These are phyloP conservation scores for Jatropha curcas DNA, from an alignment of 345 rosid genomes.

Conservation along the genomic window DNA sequence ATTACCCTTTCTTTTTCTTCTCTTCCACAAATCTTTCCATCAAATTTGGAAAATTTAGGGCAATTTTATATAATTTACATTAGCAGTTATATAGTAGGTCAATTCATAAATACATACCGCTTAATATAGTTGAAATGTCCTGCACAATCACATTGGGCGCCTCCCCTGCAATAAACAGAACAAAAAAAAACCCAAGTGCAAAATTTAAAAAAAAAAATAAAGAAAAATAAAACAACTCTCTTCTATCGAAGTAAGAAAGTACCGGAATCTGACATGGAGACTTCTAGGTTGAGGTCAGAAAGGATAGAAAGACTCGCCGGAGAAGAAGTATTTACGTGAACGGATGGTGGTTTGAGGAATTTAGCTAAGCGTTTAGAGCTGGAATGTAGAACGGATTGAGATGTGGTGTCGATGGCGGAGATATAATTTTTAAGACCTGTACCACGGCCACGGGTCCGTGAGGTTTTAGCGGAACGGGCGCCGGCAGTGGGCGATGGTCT, in stretches of 20 bases:
- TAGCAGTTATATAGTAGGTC: neutral
- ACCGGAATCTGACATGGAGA: slow-evolving; percentile 28
- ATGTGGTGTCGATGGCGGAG: slow-evolving; percentile 15
- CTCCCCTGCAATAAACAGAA: slow-evolving; percentile 29
- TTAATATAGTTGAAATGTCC: slow-evolving; percentile 27
- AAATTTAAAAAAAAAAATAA: neutral
- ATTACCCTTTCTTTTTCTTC: too few relatives aligned
- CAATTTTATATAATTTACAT: neutral
- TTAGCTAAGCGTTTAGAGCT: neutral
- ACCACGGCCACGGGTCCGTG: slow-evolving; percentile 13
- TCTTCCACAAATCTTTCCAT: neutral
- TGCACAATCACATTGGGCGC: neutral
- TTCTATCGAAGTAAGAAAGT: neutral
- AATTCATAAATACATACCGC: slow-evolving; percentile 18
- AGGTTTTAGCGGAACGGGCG: neutral
- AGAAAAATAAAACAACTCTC: neutral
- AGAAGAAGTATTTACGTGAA: neutral
- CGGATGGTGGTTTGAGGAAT: neutral
- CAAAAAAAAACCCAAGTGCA: neutral
- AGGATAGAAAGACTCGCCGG: neutral
- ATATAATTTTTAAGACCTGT: slow-evolving; percentile 8
- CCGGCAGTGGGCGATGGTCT: neutral
- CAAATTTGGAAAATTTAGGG: neutral
- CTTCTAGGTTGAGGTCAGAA: slow-evolving; percentile 8
- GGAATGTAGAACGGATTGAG: slow-evolving; percentile 6